Evolutionary conservation across 2,329 filamentous ascomycete species (phyloP).

Genomic region (Penicillium sp.): DNA sequence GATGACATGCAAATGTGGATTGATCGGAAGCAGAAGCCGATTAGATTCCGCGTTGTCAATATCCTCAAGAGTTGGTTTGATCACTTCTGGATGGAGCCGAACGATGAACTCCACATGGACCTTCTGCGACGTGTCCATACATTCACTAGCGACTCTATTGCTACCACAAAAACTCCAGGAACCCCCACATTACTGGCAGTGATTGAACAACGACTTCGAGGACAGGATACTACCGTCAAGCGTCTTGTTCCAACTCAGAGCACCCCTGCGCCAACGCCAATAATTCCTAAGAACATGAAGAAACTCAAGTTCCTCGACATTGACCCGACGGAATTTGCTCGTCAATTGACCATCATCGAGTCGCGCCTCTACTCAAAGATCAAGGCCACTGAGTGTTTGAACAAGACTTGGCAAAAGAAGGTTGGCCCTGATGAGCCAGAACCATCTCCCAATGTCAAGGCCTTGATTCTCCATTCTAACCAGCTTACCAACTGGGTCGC

Average conservation of each 20-base stretch:
- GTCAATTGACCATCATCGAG: conserved; percentile 95
- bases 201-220: conserved; percentile 80
- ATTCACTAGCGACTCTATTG: conserved; percentile 88
- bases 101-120: conserved; percentile 77
- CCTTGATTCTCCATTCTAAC: conserved; percentile 94
- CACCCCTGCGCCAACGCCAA: conserved; percentile 76
- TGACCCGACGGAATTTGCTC: conserved; percentile 92
- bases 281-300: conserved; percentile 98
- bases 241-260: conserved; percentile 82
- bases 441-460: conserved; percentile 89
- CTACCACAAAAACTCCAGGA: conserved; percentile 87
- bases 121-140: conserved; percentile 83
- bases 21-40: conserved; percentile 91
- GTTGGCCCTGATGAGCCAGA: conserved; percentile 66
- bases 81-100: conserved; percentile 97
- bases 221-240: conserved; percentile 76
- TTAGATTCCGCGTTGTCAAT: conserved; percentile 93
- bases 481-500: conserved; percentile 99
- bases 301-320: conserved; percentile 98
- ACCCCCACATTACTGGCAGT: conserved; percentile 79
- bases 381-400: conserved; percentile 89
- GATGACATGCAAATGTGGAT: conserved; percentile 82
- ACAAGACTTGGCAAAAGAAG: conserved; percentile 99
- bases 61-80: conserved; percentile 99
- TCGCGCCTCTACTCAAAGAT: conserved; percentile 93